Conservation (phyloP, 2,329 filamentous ascomycete species). For the Trichoderma harzianum region DNA sequence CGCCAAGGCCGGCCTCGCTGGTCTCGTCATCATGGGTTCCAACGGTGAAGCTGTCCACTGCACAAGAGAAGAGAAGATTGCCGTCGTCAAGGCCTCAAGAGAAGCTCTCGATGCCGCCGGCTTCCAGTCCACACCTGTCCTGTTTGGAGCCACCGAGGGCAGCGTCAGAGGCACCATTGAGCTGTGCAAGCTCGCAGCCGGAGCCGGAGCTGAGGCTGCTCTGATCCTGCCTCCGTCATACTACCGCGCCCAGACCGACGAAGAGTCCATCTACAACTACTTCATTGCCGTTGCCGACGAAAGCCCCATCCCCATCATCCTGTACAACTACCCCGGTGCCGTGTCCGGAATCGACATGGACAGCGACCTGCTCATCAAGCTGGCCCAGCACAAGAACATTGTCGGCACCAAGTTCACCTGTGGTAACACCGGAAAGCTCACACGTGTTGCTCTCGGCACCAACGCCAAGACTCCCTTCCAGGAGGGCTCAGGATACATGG, state of each 20-base stretch:
- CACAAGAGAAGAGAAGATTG: conserved; percentile 70
- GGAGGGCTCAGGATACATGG: conserved; percentile 69
- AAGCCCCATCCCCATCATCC: conserved; percentile 71
- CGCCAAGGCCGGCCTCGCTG: conserved; percentile 71
- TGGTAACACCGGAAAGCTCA: conserved; percentile 85
- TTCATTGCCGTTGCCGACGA: conserved; percentile 71
- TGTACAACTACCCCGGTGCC: conserved; percentile 90
- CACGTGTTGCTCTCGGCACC: conserved; percentile 70
- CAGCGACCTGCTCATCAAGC: conserved; percentile 77
- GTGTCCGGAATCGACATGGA: conserved; percentile 87
- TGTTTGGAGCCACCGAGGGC: conserved; percentile 78
- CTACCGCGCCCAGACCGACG: conserved; percentile 74
- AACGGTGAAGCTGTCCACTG: conserved; percentile 89
- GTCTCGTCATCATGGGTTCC: conserved; percentile 83
- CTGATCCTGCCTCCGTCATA: conserved; percentile 79
- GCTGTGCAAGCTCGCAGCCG: conserved; percentile 62
- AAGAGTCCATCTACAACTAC: conserved; percentile 69
- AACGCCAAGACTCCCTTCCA: conserved; percentile 64
- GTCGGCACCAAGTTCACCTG: conserved; percentile 90
- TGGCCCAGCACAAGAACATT: conserved; percentile 79
- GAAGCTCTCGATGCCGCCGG: conserved; percentile 79
- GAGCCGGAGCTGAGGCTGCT: conserved; percentile 74
- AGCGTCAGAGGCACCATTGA: conserved; percentile 78
- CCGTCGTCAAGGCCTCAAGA: conserved; percentile 72
- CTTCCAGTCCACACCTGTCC: conserved; percentile 71